A percentile compares a stretch with the other conserved stretches of the same genome.
Conservation (phyloP, 2,329 filamentous ascomycete species). For the Cladophialophora bantiana region DNA sequence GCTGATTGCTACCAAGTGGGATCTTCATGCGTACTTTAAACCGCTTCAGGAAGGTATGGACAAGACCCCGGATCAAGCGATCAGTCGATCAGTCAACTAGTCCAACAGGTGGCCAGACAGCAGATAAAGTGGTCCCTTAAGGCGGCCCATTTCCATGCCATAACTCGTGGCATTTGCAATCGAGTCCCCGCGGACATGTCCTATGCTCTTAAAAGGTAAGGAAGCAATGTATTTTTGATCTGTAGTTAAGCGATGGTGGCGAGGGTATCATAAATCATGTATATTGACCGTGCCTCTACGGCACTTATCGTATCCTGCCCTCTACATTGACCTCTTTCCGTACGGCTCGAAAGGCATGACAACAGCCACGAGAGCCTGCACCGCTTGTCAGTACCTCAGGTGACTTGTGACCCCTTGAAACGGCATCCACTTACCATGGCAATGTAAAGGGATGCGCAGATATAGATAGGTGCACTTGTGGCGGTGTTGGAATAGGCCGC, state of each 20-base stretch:
- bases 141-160: not conserved
- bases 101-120: not conserved
- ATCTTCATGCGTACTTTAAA: slow-evolving; percentile 14
- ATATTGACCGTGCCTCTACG: not conserved
- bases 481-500: slow-evolving; percentile 40
- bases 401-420: not conserved
- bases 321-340: slow-evolving; percentile 39
- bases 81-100: not conserved
- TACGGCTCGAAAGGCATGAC: slow-evolving; percentile 40
- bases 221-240: not conserved
- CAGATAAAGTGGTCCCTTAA: not conserved
- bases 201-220: not conserved
- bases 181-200: slow-evolving; percentile 7
- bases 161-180: not conserved
- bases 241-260: not conserved
- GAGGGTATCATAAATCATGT: slow-evolving; percentile 18
- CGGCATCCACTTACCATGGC: slow-evolving; percentile 43
- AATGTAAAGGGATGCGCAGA: slow-evolving; percentile 48
- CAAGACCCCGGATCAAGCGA: not conserved
- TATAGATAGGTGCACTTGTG: slow-evolving; percentile 48
- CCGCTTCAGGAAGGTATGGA: slow-evolving; percentile 26
- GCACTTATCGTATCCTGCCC: not conserved
- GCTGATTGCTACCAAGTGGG: slow-evolving; percentile 7
- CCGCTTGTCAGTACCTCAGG: slow-evolving; percentile 10
- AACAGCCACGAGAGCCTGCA: slow-evolving; percentile 35